These are phyloP conservation scores for Dryadomyces quercus-mongolicae DNA, from an alignment of 2,329 filamentous ascomycete species.

Conservation along the genomic window DNA sequence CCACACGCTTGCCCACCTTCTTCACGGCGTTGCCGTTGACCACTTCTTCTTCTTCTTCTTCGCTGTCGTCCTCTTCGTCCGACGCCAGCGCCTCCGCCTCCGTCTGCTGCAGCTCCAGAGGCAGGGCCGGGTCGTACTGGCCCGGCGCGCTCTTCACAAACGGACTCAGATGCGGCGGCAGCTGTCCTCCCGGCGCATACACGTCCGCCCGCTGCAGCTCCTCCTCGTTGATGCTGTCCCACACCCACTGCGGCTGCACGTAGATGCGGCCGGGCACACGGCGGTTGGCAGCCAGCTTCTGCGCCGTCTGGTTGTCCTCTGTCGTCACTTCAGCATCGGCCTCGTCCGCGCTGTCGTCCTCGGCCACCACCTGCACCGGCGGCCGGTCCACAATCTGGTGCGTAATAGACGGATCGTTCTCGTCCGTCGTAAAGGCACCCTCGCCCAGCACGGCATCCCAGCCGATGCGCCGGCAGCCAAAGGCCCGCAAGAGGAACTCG, in stretches of 20 bases:
- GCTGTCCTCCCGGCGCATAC: constrained; percentile 78
- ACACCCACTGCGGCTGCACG: constrained; percentile 95
- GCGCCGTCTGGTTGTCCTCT: constrained; percentile 50
- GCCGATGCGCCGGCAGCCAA: constrained; percentile 89
- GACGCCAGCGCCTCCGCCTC: constrained; percentile 71
- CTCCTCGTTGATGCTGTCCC: constrained; percentile 91
- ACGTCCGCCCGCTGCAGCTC: constrained; percentile 76
- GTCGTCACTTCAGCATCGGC: constrained; percentile 11
- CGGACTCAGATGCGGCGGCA: constrained; percentile 90
- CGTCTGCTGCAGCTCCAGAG: constrained; percentile 76
- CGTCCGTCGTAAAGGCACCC: constrained; percentile 83
- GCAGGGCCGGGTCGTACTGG: constrained; percentile 80
- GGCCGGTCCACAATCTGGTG: constrained; percentile 95
- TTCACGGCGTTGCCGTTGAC: constrained; percentile 22
- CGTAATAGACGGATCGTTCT: constrained; percentile 78
- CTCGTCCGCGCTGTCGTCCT: constrained; percentile 24
- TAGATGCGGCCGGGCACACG: constrained; percentile 88
- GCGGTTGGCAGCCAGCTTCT: constrained; percentile 47
- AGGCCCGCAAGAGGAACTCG: constrained; percentile 86
- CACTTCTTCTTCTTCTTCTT: constrained; percentile 28
- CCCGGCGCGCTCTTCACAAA: constrained; percentile 84
- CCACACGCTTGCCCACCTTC: constrained; percentile 14
- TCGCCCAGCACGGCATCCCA: constrained; percentile 89
- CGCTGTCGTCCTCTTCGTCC: constrained; percentile 36
- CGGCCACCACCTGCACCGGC: constrained; percentile 48